Conservation (phyloP, 2,329 filamentous ascomycete genomes). For the Alternaria triticina region DNA sequence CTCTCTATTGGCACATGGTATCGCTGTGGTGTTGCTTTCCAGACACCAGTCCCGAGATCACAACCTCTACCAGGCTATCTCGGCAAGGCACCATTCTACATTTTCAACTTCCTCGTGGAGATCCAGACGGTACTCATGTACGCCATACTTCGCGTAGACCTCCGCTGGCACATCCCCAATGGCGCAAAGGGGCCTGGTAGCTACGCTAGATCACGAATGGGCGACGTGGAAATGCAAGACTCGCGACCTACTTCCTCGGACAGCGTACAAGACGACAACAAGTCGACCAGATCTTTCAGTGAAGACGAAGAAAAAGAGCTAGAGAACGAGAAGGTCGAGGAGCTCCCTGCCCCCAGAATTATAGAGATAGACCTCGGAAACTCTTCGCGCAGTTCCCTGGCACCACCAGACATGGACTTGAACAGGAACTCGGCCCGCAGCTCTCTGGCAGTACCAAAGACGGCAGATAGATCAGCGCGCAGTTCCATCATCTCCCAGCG, state of each 20-base stretch:
- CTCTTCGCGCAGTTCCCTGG: background rate
- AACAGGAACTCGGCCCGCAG: constrained; percentile 1
- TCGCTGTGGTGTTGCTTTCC: constrained; percentile 66
- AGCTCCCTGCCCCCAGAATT: background rate
- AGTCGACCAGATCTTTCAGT: background rate
- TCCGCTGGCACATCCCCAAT: constrained; percentile 76
- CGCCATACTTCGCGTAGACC: constrained; percentile 72
- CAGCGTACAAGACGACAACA: background rate
- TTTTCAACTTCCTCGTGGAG: constrained; percentile 79
- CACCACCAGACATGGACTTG: background rate
- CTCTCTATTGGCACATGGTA: constrained; percentile 74
- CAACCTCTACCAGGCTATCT: constrained; percentile 71
- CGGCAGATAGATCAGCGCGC: constrained; percentile 3
- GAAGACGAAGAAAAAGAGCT: constrained; percentile 5
- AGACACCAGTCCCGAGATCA: constrained; percentile 55
- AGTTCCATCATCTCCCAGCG: constrained; percentile 12
- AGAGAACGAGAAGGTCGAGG: background rate
- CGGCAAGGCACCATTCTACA: constrained; percentile 75
- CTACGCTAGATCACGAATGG: constrained; percentile 18
- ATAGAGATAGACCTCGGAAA: constrained; percentile 13
- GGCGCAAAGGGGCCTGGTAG: constrained; percentile 62
- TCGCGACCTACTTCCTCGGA: constrained; percentile 17
- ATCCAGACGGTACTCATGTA: constrained; percentile 72
- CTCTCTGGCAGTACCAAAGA: constrained; percentile 2
- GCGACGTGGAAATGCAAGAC: constrained; percentile 27